phyloP scores from a whole-genome alignment of 1,284 basidiomycete genomes.

The Stygiomarasmius scandens region DNA sequence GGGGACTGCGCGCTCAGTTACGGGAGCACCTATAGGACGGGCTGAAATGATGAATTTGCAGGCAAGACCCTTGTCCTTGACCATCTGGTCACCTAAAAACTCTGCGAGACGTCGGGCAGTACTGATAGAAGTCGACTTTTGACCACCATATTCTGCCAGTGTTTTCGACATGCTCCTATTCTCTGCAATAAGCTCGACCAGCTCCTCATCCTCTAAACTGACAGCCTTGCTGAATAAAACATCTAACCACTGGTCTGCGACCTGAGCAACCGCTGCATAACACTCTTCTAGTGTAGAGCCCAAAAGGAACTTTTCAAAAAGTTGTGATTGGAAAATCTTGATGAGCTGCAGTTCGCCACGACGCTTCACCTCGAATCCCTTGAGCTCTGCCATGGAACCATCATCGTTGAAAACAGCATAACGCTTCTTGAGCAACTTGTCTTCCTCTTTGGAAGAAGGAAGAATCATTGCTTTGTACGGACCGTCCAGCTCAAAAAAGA shows the following conservation, averaged over 20 bases:
- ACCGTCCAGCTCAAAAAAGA: slow-evolving; percentile 99
- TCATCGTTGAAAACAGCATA: slow-evolving; percentile 99
- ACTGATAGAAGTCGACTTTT: slow-evolving; percentile 98
- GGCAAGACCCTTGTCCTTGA: slow-evolving; percentile 98
- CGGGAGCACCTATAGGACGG: slow-evolving; percentile 91
- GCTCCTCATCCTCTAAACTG: slow-evolving; percentile 86
- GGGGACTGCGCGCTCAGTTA: slow-evolving; percentile 96
- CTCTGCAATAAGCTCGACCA: slow-evolving; percentile 98
- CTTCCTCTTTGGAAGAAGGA: slow-evolving; percentile 98
- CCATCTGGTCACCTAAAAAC: slow-evolving; percentile 98
- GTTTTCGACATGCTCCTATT: slow-evolving; percentile 99
- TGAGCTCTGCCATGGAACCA: slow-evolving; percentile 94
- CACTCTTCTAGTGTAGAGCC: slow-evolving; percentile 94
- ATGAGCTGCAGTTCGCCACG: slow-evolving; percentile 97
- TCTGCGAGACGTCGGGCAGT: slow-evolving; percentile 95
- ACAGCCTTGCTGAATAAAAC: slow-evolving; percentile 89
- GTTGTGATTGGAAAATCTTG: slow-evolving; percentile 99
- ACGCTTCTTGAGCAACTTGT: slow-evolving; percentile 98
- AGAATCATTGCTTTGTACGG: slow-evolving; percentile 99
- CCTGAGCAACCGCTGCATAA: slow-evolving; percentile 90
- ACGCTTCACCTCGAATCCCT: slow-evolving; percentile 99
- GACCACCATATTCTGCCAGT: slow-evolving; percentile 91
- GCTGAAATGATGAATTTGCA: slow-evolving; percentile 99
- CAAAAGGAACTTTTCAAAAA: slow-evolving; percentile 97
- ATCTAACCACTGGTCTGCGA: slow-evolving; percentile 98